These are phyloP conservation scores for Nymphaea thermarum DNA, from an alignment of 164 flowering plant genomes.

Conservation along the genomic window DNA sequence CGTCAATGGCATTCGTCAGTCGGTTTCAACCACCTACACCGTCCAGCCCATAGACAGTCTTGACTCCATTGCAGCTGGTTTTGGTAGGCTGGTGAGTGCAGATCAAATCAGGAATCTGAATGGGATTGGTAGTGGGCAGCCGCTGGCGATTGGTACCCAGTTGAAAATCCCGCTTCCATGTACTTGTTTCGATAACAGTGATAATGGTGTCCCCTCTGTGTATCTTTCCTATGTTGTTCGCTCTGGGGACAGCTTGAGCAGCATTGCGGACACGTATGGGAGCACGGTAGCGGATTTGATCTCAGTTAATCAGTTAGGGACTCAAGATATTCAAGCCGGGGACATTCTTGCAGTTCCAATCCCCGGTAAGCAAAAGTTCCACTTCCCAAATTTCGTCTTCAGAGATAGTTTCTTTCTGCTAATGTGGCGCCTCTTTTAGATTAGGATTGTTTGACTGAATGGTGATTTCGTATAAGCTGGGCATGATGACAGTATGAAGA, in stretches of 20 bases:
- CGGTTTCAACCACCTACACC: constrained; percentile 9
- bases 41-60: constrained; percentile 13
- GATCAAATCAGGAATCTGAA: constrained; percentile 15
- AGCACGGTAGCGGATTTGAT: constrained; percentile 11
- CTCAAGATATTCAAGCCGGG: constrained; percentile 7
- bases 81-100: constrained; percentile 18
- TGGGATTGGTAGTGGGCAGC: constrained; percentile 3
- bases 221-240: constrained; percentile 20
- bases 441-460: too few species aligned
- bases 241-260: constrained; percentile 14
- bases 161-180: constrained; percentile 19
- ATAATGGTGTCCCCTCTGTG: constrained; percentile 11
- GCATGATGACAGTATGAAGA: too few species aligned
- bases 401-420: too few species aligned
- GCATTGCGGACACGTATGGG: constrained; percentile 9
- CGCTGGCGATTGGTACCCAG: constrained; percentile 8
- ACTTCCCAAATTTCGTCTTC: too few species aligned
- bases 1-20: constrained; percentile 20
- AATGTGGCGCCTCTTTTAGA: too few species aligned
- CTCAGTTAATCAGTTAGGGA: constrained; percentile 11
- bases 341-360: constrained; percentile 22
- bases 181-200: constrained; percentile 13
- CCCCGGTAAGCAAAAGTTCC: constrained; percentile 11
- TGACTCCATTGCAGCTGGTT: constrained; percentile 14
- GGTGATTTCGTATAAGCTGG: too few species aligned